These are phyloP conservation scores for Penicillium sp. DNA, from an alignment of 2,329 filamentous ascomycete species.

Conservation along the genomic window DNA sequence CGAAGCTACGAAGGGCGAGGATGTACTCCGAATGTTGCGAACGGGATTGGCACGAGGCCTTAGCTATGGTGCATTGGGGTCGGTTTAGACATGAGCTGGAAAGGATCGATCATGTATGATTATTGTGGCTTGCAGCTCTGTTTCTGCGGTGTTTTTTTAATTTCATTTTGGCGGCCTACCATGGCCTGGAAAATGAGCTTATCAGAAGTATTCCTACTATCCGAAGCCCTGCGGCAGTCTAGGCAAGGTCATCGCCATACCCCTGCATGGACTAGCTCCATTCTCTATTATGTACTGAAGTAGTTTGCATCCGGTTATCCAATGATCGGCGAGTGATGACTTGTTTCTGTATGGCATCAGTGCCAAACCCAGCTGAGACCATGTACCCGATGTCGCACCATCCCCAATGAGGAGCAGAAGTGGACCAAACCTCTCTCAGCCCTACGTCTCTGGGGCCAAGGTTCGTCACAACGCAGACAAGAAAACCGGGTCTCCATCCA, in stretches of 20 bases:
- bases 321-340: background rate
- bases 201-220: background rate
- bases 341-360: background rate
- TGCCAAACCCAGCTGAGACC: constrained; percentile 7
- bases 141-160: background rate
- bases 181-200: background rate
- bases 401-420: background rate
- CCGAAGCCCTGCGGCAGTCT: background rate
- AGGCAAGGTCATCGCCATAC: background rate
- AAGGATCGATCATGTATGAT: constrained; percentile 11
- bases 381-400: background rate
- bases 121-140: constrained; percentile 3
- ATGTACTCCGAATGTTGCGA: constrained; percentile 72
- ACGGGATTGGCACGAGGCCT: constrained; percentile 74
- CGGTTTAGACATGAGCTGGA: constrained; percentile 16
- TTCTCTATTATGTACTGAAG: background rate
- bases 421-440: constrained; percentile 3
- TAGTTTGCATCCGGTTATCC: background rate
- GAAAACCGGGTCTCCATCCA: constrained; percentile 1
- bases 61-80: constrained; percentile 38
- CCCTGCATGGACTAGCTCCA: background rate
- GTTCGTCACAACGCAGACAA: background rate
- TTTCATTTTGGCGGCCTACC: background rate
- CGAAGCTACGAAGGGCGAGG: constrained; percentile 61
- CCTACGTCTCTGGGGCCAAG: background rate